Percentiles rank a stretch among this genome's conserved stretches.
Conservation (phyloP, 805 yeast genomes). For the Saccharomycopsis amapae region DNA sequence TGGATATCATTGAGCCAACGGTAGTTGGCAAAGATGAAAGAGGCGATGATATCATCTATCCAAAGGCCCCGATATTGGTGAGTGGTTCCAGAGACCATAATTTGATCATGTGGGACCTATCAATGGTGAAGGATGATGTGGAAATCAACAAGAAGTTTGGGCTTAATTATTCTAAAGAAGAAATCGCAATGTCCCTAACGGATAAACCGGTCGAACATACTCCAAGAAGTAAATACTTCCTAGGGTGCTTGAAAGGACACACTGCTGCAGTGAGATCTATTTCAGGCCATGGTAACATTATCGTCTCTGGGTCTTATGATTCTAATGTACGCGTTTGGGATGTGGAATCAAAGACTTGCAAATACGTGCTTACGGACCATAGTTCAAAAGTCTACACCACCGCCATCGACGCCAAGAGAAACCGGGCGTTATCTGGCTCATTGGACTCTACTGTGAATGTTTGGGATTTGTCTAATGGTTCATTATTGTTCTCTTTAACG, state of each 20-base stretch:
- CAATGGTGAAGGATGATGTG: constrained; percentile 36
- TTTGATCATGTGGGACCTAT: constrained; percentile 77
- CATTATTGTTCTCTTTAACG: constrained; percentile 58
- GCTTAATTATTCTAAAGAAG: constrained; percentile 11
- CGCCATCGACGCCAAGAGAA: constrained; percentile 65
- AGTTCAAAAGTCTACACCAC: constrained; percentile 85
- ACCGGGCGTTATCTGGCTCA: constrained; percentile 83
- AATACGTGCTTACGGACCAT: constrained; percentile 73
- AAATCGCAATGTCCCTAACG: constrained; percentile 20
- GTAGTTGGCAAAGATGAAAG: constrained; percentile 54
- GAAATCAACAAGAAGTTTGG: constrained; percentile 15
- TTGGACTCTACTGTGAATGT: constrained; percentile 83
- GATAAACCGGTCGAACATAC: constrained; percentile 9
- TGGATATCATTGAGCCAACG: constrained; percentile 71
- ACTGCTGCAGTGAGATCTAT: constrained; percentile 79
- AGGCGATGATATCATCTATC: constrained; percentile 50
- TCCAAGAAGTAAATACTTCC: constrained; percentile 49
- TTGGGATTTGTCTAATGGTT: constrained; percentile 83
- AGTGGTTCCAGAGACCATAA: constrained; percentile 88
- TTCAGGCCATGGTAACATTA: constrained; percentile 74
- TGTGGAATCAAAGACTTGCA: constrained; percentile 63
- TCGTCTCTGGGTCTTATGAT: constrained; percentile 89
- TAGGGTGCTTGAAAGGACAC: constrained; percentile 68
- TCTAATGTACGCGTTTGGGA: constrained; percentile 91
- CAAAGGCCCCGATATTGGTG: constrained; percentile 62